Base-by-base conservation (phyloP, 1,139 yeast species). In the Pichia terricola region DNA sequence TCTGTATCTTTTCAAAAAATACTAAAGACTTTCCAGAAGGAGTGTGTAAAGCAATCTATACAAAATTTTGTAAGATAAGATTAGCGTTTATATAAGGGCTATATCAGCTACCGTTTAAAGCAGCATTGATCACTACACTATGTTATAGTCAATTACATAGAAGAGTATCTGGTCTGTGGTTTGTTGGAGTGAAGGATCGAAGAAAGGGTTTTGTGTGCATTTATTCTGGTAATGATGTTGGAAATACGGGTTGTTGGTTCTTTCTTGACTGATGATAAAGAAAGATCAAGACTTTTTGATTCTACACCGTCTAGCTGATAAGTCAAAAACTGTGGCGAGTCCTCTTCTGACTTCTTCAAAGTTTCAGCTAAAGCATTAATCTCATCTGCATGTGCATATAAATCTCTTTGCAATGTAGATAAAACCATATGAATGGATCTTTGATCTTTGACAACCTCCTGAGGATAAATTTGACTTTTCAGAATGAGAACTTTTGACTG, bases 391-490 rank as follows among this genome's bases (percentile, higher is more conserved):
- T 53, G 52, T 3, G 32, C 25, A 35, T 56, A 50, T 16, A 57
- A 34, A 40, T 48, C 50, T 26, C 50, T 38, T 40, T 58, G 61
- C 25, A 60, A 39, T 9, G 48, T 50, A 3, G 55, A 47, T 8
- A 58, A 26, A 11, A 58, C 45, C 6, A 47, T 33, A 33, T 30
- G 8, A 27, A 60, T 40, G 5, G 45, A 45, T 34, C 50, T 35
- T 9, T 58, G 53, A 40, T 53, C 47, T 6, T 50, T 40, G 3
- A 55, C 36, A 5, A 59, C 27, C 28, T 47, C 47, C 9, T 53
- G 57, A 1, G 61, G 59, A 27, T 52, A 47, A 4, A 57, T 33
- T 11, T 50, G 42, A 37, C 58, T 52, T 33, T 60, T 59, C 28
- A 57, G 32, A 4, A 59, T 30, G 7, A 60, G 41, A 10, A 60